Percentiles rank a stretch among this genome's conserved stretches.
Evolutionary conservation across 2,329 filamentous ascomycete genomes (phyloP).

Genomic region (Fusarium brachygibbosum): DNA sequence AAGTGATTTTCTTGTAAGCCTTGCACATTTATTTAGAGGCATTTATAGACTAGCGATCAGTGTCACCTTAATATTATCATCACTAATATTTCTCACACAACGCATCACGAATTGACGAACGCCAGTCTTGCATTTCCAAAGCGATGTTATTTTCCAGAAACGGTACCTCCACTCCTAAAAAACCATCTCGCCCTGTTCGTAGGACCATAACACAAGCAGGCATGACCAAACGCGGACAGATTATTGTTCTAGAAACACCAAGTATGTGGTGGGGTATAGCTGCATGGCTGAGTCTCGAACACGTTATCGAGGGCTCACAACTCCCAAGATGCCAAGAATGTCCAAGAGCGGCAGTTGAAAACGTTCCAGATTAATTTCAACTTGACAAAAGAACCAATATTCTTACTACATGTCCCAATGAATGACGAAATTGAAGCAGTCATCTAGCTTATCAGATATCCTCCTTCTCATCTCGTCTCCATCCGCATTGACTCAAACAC

Average conservation of each 20-base stretch:
- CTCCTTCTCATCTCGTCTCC: conserved; percentile 7
- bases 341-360: neutral
- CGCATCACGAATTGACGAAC: neutral
- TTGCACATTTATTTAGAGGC: neutral
- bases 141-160: too few relatives aligned
- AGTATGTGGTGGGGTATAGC: neutral
- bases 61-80: neutral
- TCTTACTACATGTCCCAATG: neutral
- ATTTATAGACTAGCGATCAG: neutral
- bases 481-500: neutral
- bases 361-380: neutral
- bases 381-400: neutral
- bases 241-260: neutral
- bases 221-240: neutral
- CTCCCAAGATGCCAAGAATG: neutral
- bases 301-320: neutral
- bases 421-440: neutral
- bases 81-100: neutral
- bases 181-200: neutral
- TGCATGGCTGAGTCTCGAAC: neutral
- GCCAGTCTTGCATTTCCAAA: neutral
- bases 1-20: neutral
- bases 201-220: too few relatives aligned
- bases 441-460: conserved; percentile 1
- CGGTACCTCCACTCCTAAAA: too few relatives aligned